Percentiles rank a stretch among this genome's conserved stretches.
Evolutionary conservation across 1,284 basidiomycete genomes (phyloP).

Genomic region (Fomitiporia mediterranea): DNA sequence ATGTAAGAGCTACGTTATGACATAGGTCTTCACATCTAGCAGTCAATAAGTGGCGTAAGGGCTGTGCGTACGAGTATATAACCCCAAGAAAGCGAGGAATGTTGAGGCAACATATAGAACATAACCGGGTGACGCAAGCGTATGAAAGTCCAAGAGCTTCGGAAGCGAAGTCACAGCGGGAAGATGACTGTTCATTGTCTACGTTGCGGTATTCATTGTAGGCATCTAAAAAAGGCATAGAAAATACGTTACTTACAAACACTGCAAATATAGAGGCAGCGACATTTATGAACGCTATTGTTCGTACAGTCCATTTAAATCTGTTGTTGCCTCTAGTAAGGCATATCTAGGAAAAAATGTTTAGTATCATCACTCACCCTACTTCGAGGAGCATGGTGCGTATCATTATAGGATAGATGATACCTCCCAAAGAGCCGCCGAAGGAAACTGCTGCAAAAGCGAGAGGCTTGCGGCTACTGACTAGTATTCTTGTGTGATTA

Average conservation of each 20-base stretch:
- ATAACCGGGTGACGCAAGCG: not conserved
- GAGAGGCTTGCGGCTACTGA: conserved; percentile 36
- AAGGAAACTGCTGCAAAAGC: conserved; percentile 39
- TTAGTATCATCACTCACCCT: not conserved
- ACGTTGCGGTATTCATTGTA: not conserved
- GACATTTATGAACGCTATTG: conserved; percentile 5
- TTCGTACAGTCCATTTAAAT: conserved; percentile 10
- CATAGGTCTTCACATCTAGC: not conserved
- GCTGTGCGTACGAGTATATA: conserved; percentile 6
- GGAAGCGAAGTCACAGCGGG: not conserved
- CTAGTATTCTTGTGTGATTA: not conserved
- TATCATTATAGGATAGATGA: conserved; percentile 42
- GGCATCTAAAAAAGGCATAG: not conserved
- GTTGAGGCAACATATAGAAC: conserved; percentile 5
- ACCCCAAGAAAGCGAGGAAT: conserved; percentile 5
- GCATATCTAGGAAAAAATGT: not conserved
- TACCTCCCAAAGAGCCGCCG: conserved; percentile 43
- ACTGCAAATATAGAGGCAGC: not conserved
- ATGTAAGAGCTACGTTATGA: conserved; percentile 37
- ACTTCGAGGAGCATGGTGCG: conserved; percentile 34
- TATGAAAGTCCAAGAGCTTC: not conserved
- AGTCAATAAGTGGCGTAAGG: not conserved
- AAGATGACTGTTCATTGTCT: conserved; percentile 7
- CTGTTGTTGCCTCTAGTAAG: not conserved
- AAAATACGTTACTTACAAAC: not conserved